Conservation (phyloP, 306 rosid species). For the Fagus crenata region DNA sequence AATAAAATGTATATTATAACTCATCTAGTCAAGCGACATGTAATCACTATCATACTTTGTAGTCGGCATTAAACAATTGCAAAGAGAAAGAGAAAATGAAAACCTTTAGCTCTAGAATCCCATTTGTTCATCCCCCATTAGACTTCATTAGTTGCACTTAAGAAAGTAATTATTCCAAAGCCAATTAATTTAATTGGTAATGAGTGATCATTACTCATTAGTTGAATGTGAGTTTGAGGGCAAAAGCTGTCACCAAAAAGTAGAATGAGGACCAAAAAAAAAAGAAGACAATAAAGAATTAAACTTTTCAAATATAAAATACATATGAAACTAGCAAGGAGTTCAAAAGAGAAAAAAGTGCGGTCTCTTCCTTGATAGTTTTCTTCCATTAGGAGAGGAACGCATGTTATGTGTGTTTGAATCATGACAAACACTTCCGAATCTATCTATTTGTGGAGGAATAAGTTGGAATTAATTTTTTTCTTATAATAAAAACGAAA, state of each 20-base stretch:
- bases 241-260: conserved; percentile 43
- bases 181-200: conserved; percentile 33
- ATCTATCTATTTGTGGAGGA: neutral
- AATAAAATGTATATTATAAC: conserved; percentile 14
- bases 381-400: conserved; percentile 18
- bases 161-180: conserved; percentile 34
- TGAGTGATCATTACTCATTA: conserved; percentile 44
- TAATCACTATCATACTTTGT: conserved; percentile 38
- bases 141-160: conserved; percentile 33
- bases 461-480: neutral
- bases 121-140: conserved; percentile 20
- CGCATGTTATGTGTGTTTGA: conserved; percentile 14
- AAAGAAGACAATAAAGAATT: conserved; percentile 38
- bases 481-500: neutral
- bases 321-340: neutral
- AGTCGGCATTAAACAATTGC: conserved; percentile 34
- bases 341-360: conserved; percentile 10
- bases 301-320: conserved; percentile 18
- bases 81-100: conserved; percentile 6
- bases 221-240: conserved; percentile 45
- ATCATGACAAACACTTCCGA: neutral
- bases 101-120: conserved; percentile 19
- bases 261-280: conserved; percentile 35
- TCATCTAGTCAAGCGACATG: conserved; percentile 36
- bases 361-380: conserved; percentile 29